Conservation (phyloP, 768 basidiomycete genomes). For the Pleurotus sapidus region DNA sequence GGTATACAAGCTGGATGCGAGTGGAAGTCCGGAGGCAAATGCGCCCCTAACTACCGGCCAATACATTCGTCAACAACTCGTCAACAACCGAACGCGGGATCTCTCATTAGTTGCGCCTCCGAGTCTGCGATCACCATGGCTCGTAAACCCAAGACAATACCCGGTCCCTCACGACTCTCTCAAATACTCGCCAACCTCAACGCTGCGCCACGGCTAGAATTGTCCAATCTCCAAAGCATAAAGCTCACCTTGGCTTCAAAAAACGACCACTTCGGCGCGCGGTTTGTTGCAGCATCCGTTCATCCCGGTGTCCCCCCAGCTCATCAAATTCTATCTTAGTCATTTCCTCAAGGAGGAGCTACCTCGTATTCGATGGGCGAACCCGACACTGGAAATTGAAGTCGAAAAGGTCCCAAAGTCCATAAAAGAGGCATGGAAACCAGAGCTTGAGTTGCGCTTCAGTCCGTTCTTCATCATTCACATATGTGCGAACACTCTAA, state of each 20-base stretch:
- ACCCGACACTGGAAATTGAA: slow-evolving; percentile 61
- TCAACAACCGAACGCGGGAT: background rate
- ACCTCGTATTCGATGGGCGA: slow-evolving; percentile 74
- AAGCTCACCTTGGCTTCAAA: slow-evolving; percentile 54
- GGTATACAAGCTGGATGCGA: background rate
- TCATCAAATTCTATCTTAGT: slow-evolving; percentile 30
- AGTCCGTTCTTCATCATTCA: slow-evolving; percentile 40
- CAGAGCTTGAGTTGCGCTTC: slow-evolving; percentile 60
- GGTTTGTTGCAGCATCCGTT: slow-evolving; percentile 38
- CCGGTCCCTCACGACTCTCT: slow-evolving; percentile 55
- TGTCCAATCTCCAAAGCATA: slow-evolving; percentile 47
- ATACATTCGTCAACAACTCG: background rate
- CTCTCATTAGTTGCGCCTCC: background rate
- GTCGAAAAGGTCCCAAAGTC: slow-evolving; percentile 55
- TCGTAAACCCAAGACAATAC: slow-evolving; percentile 16
- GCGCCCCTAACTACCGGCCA: background rate
- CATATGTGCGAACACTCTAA: background rate
- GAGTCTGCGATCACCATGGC: slow-evolving; percentile 12
- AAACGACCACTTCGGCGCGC: slow-evolving; percentile 75
- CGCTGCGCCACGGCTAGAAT: slow-evolving; percentile 44
- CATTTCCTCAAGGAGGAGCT: slow-evolving; percentile 81
- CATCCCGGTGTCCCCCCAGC: background rate
- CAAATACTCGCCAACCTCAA: slow-evolving; percentile 50
- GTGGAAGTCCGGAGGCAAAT: background rate
- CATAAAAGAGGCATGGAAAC: slow-evolving; percentile 52